Evolutionary conservation across 1,284 basidiomycete species (phyloP).

Genomic region (Heterobasidion parviporum): DNA sequence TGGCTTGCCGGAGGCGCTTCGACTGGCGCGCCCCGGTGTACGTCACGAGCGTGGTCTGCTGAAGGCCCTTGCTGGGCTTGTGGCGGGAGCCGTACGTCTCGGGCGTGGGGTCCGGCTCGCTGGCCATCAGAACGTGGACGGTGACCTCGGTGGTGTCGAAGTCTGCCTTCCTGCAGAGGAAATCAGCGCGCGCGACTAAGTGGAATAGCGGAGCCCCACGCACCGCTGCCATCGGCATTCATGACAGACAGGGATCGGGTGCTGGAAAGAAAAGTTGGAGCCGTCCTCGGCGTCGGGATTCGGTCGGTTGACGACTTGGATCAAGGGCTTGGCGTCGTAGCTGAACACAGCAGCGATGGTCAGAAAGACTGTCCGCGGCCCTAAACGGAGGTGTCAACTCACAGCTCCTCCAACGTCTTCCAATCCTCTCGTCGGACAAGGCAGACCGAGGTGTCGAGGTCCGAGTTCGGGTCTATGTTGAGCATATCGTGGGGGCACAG

Average conservation of each 20-base stretch:
- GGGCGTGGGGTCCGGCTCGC: conserved; percentile 22
- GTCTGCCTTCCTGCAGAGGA: conserved; percentile 19
- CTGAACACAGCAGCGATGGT: conserved; percentile 24
- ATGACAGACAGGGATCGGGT: conserved; percentile 47
- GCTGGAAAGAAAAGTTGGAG: conserved; percentile 24
- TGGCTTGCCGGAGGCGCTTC: conserved; percentile 52
- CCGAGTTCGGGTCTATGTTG: conserved; percentile 59
- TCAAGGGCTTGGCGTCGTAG: conserved; percentile 50
- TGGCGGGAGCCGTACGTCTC: conserved; percentile 13
- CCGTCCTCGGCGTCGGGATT: conserved; percentile 17
- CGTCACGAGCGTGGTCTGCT: conserved; percentile 18
- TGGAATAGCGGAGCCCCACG: conserved; percentile 7
- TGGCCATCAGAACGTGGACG: conserved; percentile 21
- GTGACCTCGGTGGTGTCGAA: conserved; percentile 28
- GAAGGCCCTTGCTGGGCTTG: conserved; percentile 4
- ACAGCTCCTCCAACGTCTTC: conserved; percentile 50
- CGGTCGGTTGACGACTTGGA: conserved; percentile 38
- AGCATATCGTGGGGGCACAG: conserved; percentile 62
- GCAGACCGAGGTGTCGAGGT: conserved; percentile 45
- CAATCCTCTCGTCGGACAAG: conserved; percentile 58
- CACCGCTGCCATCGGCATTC: conserved; percentile 58
- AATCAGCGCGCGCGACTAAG: conserved; percentile 1
- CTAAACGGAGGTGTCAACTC: conserved; percentile 19
- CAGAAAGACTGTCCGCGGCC: not conserved
- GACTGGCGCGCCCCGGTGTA: conserved; percentile 44